Evolutionary conservation across 768 basidiomycete genomes (phyloP), one percentile per base, ranked within the genome.

Genomic region (Tulasnella sp.): DNA sequence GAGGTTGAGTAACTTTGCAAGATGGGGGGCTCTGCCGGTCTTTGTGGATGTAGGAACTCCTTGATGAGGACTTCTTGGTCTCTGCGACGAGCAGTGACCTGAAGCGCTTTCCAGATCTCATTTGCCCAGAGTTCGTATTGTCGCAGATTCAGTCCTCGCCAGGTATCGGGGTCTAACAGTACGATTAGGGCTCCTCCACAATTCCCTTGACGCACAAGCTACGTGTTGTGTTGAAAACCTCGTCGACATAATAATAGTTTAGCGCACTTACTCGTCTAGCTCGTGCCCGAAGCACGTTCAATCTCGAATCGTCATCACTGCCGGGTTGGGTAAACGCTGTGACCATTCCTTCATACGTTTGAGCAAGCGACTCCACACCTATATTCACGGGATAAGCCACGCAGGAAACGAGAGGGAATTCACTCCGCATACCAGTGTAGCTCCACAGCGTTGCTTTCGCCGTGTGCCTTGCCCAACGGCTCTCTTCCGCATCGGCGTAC

Each of bases 31-130:
- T 46, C 35, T 4, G 48, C n/a, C 27, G 60, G 60, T 52, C 37
- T 41, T 19, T 45, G 60, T n/a, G 60, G 59, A 7, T 27, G 27
- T n/a, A 61, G 49, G 35, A 61, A 61, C 2, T 49, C 43, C 11
- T 27, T 34, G 19, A 49, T 48, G 11, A 61, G 29, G 17, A 29
- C 19, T 21, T 49, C 37, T 31, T 61, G 60, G 11, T 31, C 41
- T 42, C 60, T 61, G 14, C 15, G 4, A 2, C 5, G 0, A 11
- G 82, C 77, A 21, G 83, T 77, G 59, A 87, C 67, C 11, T 74
- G 75, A 25, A 91, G 71, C 52, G 86, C 76, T 65, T 86, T 79
- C 89, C 87, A 91, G 42, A 89, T 75, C 65, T 83, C 77, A 46
- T 74, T 72, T 17, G 83, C 80, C 88, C 89, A 91, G 32, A 74